These are phyloP conservation scores for Phoenix dactylifera DNA, from an alignment of 176 grass and related monocot genomes.

Conservation along the genomic window DNA sequence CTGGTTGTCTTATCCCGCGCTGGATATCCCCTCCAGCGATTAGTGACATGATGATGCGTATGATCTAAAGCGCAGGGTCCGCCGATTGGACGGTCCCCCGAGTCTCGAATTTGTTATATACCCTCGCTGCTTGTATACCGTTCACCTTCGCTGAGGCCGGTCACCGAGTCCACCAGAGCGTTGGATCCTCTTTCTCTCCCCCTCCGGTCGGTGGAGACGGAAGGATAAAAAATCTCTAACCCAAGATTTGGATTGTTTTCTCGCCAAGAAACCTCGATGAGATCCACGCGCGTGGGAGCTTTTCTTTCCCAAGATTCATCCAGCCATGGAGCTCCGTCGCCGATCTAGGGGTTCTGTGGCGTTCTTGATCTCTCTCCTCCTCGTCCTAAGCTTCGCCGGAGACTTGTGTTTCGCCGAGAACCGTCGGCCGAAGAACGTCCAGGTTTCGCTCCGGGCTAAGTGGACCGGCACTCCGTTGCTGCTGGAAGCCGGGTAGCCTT, in stretches of 20 bases:
- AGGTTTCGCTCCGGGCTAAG: slow-evolving; percentile 73
- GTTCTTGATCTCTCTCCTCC: slow-evolving; percentile 15
- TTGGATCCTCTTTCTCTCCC: background rate
- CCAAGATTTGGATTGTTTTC: too few species aligned
- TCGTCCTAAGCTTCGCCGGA: slow-evolving; percentile 9
- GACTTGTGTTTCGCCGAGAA: slow-evolving; percentile 21
- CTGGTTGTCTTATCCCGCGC: too few species aligned
- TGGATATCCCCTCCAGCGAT: too few species aligned
- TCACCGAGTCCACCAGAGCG: background rate
- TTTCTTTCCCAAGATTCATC: background rate
- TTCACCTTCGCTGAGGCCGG: background rate
- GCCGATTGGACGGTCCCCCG: too few species aligned
- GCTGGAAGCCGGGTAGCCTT: slow-evolving; percentile 67
- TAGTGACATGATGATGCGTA: too few species aligned
- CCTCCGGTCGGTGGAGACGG: too few species aligned
- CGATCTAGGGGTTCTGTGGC: slow-evolving; percentile 14
- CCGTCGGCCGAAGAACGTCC: slow-evolving; percentile 80
- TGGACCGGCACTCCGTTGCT: slow-evolving; percentile 80
- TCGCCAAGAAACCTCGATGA: background rate
- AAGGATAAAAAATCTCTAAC: background rate
- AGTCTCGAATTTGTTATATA: too few species aligned
- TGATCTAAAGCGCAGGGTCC: too few species aligned
- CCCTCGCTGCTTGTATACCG: background rate
- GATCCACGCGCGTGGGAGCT: too few species aligned
- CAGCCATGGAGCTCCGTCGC: slow-evolving; percentile 19